These are phyloP conservation scores for Triticum turgidum DNA, from an alignment of 176 grass and related monocot genomes.

Conservation along the genomic window DNA sequence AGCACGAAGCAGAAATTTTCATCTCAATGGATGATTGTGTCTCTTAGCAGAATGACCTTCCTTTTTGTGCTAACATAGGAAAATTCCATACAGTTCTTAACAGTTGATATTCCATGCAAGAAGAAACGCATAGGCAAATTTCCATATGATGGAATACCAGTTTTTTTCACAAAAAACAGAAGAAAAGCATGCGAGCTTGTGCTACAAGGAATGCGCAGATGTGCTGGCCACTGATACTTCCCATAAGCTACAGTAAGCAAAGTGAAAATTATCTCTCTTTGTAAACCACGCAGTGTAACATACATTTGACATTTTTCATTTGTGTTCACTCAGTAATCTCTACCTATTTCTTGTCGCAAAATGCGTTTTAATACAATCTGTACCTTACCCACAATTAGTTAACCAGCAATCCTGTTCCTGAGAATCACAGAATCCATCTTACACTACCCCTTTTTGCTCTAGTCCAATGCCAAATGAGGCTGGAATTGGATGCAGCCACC, in stretches of 20 bases:
- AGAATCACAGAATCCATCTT: neutral
- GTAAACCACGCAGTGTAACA: neutral
- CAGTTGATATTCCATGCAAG: neutral
- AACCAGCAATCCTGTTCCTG: neutral
- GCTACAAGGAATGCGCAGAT: neutral
- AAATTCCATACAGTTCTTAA: neutral
- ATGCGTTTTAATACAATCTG: neutral
- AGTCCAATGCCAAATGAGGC: neutral
- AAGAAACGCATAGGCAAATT: neutral
- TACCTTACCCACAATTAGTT: neutral
- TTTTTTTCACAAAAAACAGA: neutral
- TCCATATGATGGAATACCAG: neutral
- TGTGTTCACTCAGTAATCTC: neutral
- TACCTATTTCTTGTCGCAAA: neutral
- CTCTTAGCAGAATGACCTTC: neutral
- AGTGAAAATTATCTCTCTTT: neutral
- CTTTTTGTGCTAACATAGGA: neutral
- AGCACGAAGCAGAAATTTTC: neutral
- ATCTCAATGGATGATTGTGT: neutral
- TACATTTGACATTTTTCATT: neutral
- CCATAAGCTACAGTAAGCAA: neutral
- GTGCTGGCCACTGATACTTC: neutral
- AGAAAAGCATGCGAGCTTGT: neutral
- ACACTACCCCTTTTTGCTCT: neutral
- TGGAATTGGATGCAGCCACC: neutral